Base-by-base conservation (phyloP, 805 yeast species). In the Kluyveromyces wickerhamii region DNA sequence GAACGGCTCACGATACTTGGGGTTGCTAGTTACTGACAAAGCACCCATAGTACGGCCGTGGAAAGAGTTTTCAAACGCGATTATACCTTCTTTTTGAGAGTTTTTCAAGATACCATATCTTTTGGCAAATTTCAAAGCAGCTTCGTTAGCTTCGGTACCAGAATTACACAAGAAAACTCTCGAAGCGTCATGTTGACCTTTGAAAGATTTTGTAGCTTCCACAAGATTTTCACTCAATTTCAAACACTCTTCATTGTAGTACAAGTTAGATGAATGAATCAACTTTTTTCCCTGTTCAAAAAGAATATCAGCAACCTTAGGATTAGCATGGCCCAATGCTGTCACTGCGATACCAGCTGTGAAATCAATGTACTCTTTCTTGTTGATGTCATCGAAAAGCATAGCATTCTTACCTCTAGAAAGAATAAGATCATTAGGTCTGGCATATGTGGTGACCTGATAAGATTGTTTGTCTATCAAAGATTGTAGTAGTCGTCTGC, bases 41-140 rank as follows among this genome's bases (percentile, higher is more conserved):
- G 97, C 83, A 30, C 98, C 98, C 78, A 85, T 72, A 2, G 96
- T 75, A 57, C 98, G 75, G 25, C 98, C 98, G 54, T 92, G 98
- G 71, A 92, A 92, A 1, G 95, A 79, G 45, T 81, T 77, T 47
- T 78, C 74, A 58, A 92, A 92, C n/a, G 95, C 77, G 34, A 92
- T 76, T 39, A 92, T 67, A 51, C 87, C 95, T 43, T 61, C 67
- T 54, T 87, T 88, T 30, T 64, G 64, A 10, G 64, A 69, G 38
- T 66, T 60, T 20, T 67, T 56, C 3, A 63, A 42, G 42, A 75
- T 77, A 38, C 95, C 96, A 52, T 73, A 69, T 57, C 87, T 88
- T 57, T 96, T 76, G 17, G 81, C 81, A 50, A 81, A 79, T 54
- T 81, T 80, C 49, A 80, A 56, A 4, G 87, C 87, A 21, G 84